These are phyloP conservation scores for Saccharomycopsis schoenii DNA, from an alignment of 805 yeast species.

Conservation along the genomic window DNA sequence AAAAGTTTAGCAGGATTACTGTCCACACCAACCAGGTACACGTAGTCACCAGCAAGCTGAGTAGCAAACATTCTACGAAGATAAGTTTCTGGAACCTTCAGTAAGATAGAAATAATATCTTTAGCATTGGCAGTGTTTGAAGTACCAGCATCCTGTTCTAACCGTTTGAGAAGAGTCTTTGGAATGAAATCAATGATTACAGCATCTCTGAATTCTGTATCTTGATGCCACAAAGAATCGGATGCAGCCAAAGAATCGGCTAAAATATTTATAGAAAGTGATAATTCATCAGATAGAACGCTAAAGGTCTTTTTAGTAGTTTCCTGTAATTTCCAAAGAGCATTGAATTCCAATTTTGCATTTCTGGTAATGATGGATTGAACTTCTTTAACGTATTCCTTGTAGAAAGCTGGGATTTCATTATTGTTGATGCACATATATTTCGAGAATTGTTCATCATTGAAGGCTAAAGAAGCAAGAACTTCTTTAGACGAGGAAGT, in stretches of 20 bases:
- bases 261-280: conserved; percentile 73
- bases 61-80: conserved; percentile 84
- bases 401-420: conserved; percentile 61
- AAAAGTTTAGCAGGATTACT: conserved; percentile 64
- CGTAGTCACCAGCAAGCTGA: conserved; percentile 73
- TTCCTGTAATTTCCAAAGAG: conserved; percentile 70
- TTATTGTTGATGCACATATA: conserved; percentile 64
- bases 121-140: background rate
- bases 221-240: conserved; percentile 77
- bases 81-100: conserved; percentile 78
- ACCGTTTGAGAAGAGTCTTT: conserved; percentile 48
- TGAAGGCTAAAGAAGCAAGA: conserved; percentile 84
- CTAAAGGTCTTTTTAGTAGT: conserved; percentile 53
- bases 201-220: conserved; percentile 62
- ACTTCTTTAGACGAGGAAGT: conserved; percentile 95
- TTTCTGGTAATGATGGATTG: conserved; percentile 67
- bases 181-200: conserved; percentile 77
- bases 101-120: conserved; percentile 49
- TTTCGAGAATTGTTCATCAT: conserved; percentile 68
- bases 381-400: conserved; percentile 74
- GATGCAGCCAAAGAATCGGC: conserved; percentile 79
- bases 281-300: conserved; percentile 71
- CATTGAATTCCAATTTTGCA: conserved; percentile 78
- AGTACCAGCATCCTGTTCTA: conserved; percentile 34
- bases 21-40: conserved; percentile 70